A percentile compares a stretch with the other conserved stretches of the same genome.
Conservation (phyloP, 345 rosid genomes). For the Nasturtium officinale region DNA sequence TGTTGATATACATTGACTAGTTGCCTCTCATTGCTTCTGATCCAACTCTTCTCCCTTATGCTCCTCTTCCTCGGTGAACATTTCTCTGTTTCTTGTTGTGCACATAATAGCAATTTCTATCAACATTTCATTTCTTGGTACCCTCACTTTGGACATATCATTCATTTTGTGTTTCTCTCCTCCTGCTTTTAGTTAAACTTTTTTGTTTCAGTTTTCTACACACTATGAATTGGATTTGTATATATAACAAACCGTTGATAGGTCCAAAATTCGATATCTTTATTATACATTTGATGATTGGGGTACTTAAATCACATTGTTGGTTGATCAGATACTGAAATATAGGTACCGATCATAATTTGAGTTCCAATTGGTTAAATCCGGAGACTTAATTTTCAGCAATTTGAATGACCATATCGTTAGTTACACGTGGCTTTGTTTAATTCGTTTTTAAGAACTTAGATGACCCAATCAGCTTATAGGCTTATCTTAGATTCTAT, state of each 20-base stretch:
- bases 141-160: neutral
- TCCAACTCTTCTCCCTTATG: conserved; percentile 48
- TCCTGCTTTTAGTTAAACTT: neutral
- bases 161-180: neutral
- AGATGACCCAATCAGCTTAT: conserved; percentile 13
- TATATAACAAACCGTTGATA: neutral
- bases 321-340: neutral
- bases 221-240: conserved; percentile 28
- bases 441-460: neutral
- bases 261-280: neutral
- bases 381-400: neutral
- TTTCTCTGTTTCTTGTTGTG: neutral
- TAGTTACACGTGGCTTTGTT: conserved; percentile 7
- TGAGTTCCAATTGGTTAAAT: neutral
- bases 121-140: neutral
- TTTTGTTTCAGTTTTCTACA: neutral
- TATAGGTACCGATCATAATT: neutral
- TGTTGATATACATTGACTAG: conserved; percentile 61
- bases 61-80: conserved; percentile 49
- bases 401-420: neutral
- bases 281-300: neutral
- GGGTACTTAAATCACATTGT: neutral
- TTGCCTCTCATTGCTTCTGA: conserved; percentile 63
- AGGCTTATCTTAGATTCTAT: conserved; percentile 21
- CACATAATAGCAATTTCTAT: conserved; percentile 9